Conservation (phyloP, 805 yeast species). For the Ogataea nonfermentans region DNA sequence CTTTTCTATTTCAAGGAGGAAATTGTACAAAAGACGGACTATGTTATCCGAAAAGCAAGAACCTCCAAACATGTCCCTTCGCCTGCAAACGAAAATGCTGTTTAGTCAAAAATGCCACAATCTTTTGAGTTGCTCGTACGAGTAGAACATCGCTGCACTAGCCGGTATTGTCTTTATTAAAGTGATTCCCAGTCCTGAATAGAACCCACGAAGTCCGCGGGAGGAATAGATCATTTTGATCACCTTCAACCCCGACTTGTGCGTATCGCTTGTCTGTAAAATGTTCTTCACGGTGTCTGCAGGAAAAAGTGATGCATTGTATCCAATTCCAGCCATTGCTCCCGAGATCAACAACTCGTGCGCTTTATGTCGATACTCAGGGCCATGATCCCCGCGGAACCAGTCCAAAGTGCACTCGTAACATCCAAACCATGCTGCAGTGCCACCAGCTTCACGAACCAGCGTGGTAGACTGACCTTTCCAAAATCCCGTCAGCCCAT, state of each 20-base stretch:
- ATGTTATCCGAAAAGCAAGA: constrained; percentile 41
- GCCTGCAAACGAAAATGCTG: constrained; percentile 11
- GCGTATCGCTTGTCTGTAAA: constrained; percentile 57
- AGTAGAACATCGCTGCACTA: constrained; percentile 79
- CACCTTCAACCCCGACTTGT: constrained; percentile 36
- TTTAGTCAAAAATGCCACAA: constrained; percentile 6
- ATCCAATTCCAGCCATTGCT: constrained; percentile 80
- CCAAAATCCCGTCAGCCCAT: constrained; percentile 78
- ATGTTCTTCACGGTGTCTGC: constrained; percentile 87
- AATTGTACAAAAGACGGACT: constrained; percentile 58
- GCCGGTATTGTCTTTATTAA: constrained; percentile 83
- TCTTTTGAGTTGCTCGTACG: constrained; percentile 62
- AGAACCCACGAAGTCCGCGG: constrained; percentile 70
- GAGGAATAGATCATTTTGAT: constrained; percentile 39
- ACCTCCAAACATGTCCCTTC: constrained; percentile 16
- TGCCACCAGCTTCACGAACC: constrained; percentile 81
- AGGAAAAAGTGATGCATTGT: constrained; percentile 80
- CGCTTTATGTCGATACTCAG: constrained; percentile 34
- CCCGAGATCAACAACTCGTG: constrained; percentile 71
- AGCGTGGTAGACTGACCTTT: constrained; percentile 82
- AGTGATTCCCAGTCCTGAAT: constrained; percentile 84
- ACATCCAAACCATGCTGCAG: constrained; percentile 92
- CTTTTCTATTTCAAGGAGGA: constrained; percentile 89
- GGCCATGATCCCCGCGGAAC: constrained; percentile 34
- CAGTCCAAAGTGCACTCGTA: constrained; percentile 55